Percentiles rank a stretch among this genome's conserved stretches.
Evolutionary conservation across 1,139 yeast species (phyloP).

Genomic region (Yamadazyma sp.): DNA sequence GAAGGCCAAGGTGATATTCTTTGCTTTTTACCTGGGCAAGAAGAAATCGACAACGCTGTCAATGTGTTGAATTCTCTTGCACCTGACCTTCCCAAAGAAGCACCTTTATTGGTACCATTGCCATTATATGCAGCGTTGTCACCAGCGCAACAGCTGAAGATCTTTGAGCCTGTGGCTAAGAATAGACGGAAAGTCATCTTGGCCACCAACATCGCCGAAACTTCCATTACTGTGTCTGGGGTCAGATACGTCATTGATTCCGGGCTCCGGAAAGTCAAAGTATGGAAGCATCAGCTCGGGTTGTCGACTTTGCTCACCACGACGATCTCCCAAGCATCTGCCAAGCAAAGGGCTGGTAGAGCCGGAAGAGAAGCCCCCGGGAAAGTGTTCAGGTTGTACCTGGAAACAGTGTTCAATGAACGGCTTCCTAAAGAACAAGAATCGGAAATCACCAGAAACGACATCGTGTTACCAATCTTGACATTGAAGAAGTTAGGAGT

Average conservation of each 20-base stretch:
- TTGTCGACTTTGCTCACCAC: constrained; percentile 87
- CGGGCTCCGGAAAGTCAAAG: constrained; percentile 88
- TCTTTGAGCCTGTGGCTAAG: constrained; percentile 61
- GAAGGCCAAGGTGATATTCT: constrained; percentile 87
- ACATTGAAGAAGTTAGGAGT: constrained; percentile 83
- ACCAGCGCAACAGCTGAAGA: constrained; percentile 75
- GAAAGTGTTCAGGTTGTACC: constrained; percentile 81
- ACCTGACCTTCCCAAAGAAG: constrained; percentile 67
- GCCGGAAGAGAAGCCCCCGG: constrained; percentile 97
- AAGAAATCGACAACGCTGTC: constrained; percentile 88
- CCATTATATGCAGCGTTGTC: constrained; percentile 95
- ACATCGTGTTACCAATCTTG: constrained; percentile 78
- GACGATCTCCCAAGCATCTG: constrained; percentile 92
- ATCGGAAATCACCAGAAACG: constrained; percentile 87
- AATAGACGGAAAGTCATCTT: constrained; percentile 78
- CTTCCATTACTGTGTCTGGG: constrained; percentile 94
- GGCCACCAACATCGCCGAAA: constrained; percentile 96
- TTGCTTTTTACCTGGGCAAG: constrained; percentile 94
- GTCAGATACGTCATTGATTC: constrained; percentile 92
- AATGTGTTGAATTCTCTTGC: constrained; percentile 60
- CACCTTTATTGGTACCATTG: constrained; percentile 71
- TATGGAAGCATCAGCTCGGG: constrained; percentile 92
- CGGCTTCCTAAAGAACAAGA: constrained; percentile 77
- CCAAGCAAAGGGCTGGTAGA: constrained; percentile 95
- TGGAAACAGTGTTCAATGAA: constrained; percentile 60